Evolutionary conservation across 2,329 filamentous ascomycete species (phyloP).

Genomic region (Claviceps capensis): DNA sequence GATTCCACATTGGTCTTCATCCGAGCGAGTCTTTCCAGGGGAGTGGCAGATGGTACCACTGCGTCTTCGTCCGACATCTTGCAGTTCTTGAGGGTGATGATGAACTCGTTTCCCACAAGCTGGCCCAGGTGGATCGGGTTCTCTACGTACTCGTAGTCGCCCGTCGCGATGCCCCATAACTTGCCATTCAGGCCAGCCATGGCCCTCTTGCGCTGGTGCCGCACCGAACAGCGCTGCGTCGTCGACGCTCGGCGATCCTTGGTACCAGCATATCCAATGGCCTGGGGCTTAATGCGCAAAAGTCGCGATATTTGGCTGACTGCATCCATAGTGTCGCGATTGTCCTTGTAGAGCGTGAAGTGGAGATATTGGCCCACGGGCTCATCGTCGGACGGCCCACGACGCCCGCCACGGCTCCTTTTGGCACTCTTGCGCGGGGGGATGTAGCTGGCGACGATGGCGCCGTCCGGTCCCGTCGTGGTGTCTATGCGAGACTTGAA

Average conservation of each 20-base stretch:
- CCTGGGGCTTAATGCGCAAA: conserved; percentile 59
- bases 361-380: conserved; percentile 63
- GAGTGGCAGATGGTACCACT: conserved; percentile 6
- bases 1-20: conserved; percentile 30
- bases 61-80: conserved; percentile 35
- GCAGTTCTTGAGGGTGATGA: conserved; percentile 81
- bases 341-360: conserved; percentile 91
- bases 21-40: conserved; percentile 16
- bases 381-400: conserved; percentile 16
- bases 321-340: conserved; percentile 91
- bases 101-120: conserved; percentile 79
- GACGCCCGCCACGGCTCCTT: conserved; percentile 13
- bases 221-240: conserved; percentile 63
- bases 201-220: conserved; percentile 36
- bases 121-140: conserved; percentile 69
- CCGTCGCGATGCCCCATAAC: conserved; percentile 50
- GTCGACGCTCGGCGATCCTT: conserved; percentile 85
- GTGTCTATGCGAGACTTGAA: conserved; percentile 72
- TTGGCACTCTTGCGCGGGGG: conserved; percentile 27
- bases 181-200: conserved; percentile 53
- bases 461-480: conserved; percentile 41
- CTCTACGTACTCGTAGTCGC: conserved; percentile 67
- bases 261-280: conserved; percentile 67
- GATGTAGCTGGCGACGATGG: conserved; percentile 54
- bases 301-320: conserved; percentile 62